phyloP scores from a whole-genome alignment of 352 stramenopile species.

The Pythium dissimile region DNA sequence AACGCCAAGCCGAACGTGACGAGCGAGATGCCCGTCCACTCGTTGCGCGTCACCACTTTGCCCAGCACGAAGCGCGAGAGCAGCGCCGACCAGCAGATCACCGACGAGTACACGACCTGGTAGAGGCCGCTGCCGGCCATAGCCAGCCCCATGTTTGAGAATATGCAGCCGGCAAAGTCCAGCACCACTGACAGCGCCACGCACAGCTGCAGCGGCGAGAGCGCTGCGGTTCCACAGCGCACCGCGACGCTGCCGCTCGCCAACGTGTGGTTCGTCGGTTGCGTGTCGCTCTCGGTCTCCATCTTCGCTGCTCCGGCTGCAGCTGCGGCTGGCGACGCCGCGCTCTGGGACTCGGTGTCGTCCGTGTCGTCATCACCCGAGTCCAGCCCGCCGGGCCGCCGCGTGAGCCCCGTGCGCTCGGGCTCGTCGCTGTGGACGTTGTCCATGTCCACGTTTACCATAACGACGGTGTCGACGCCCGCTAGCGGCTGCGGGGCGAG shows the following conservation, averaged over 20 bases:
- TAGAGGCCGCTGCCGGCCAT: slow-evolving; percentile 83
- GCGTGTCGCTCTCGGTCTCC: too few species aligned
- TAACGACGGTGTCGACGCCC: not conserved
- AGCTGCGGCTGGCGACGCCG: too few species aligned
- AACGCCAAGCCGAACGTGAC: slow-evolving; percentile 83
- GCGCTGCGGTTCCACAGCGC: too few species aligned
- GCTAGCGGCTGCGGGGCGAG: too few species aligned
- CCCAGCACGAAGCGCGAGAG: slow-evolving; percentile 75
- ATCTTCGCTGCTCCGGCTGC: too few species aligned
- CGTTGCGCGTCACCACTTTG: slow-evolving; percentile 60
- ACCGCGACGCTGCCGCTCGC: too few species aligned
- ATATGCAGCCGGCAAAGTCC: slow-evolving; percentile 83
- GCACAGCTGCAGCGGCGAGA: slow-evolving; percentile 59
- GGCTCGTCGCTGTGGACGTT: slow-evolving; percentile 13
- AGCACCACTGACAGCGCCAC: slow-evolving; percentile 67
- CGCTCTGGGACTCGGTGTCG: slow-evolving; percentile 6
- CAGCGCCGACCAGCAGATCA: slow-evolving; percentile 85
- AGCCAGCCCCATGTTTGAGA: slow-evolving; percentile 77
- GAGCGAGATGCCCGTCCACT: slow-evolving; percentile 80
- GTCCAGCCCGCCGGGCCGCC: slow-evolving; percentile 23
- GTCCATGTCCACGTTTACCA: slow-evolving; percentile 6
- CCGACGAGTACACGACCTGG: slow-evolving; percentile 82
- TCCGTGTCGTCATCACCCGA: slow-evolving; percentile 18
- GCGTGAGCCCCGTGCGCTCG: slow-evolving; percentile 37
- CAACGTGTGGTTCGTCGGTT: too few species aligned